phyloP scores from a whole-genome alignment of 129 eudicot genomes.

The Chrysanthemum lavandulifolium region DNA sequence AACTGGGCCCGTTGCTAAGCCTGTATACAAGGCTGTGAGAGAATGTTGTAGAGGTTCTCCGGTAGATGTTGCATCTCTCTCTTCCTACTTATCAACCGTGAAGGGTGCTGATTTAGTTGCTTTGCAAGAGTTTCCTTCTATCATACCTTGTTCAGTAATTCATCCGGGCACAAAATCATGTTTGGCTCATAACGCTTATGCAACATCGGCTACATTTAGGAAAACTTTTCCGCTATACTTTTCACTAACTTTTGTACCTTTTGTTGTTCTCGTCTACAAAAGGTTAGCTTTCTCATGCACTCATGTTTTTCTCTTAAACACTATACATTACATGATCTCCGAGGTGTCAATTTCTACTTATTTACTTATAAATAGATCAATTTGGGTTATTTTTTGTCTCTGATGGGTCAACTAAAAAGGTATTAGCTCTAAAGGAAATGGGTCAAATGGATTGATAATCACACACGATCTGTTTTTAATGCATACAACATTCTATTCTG shows the following conservation, averaged over 20 bases:
- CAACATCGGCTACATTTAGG: constrained; percentile 73
- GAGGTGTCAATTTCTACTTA: no score
- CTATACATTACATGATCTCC: neutral
- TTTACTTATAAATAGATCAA: no score
- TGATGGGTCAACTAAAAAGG: no score
- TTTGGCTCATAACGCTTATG: constrained; percentile 70
- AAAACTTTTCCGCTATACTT: constrained; percentile 96
- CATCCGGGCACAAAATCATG: constrained; percentile 89
- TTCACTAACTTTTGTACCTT: constrained; percentile 97
- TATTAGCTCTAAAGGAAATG: no score
- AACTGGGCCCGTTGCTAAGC: constrained; percentile 98
- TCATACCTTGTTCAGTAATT: constrained; percentile 88
- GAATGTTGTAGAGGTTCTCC: constrained; percentile 95
- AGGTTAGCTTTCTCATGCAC: constrained; percentile 48
- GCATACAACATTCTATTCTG: no score
- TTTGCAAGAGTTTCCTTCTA: constrained; percentile 74
- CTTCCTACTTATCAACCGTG: constrained; percentile 64
- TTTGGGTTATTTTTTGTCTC: no score
- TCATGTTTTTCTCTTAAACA: constrained; percentile 11
- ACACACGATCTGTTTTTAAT: no score
- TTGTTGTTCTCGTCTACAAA: constrained; percentile 86
- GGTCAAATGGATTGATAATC: no score
- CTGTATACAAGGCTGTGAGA: constrained; percentile 91
- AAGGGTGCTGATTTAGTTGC: constrained; percentile 40
- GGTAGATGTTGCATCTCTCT: constrained; percentile 73